Percentiles rank a stretch among this genome's conserved stretches.
Evolutionary conservation across 2,329 filamentous ascomycete species (phyloP).

Genomic region (Penicillium sp.): DNA sequence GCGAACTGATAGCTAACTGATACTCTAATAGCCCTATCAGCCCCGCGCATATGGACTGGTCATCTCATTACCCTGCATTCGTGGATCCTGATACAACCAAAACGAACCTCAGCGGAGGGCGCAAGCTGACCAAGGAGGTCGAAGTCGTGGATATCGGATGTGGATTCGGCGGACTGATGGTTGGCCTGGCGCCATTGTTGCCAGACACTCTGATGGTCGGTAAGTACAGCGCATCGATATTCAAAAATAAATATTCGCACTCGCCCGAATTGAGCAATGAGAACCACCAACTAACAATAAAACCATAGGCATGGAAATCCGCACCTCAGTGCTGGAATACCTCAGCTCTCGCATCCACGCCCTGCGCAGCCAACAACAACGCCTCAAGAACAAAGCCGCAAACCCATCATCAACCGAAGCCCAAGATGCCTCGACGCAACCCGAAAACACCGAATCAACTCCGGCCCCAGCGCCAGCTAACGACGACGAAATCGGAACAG

Average conservation of each 20-base stretch:
- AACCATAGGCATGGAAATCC: slow-evolving; percentile 81
- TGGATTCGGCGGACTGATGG: slow-evolving; percentile 87
- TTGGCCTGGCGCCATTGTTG: slow-evolving; percentile 77
- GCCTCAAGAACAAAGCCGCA: slow-evolving; percentile 22
- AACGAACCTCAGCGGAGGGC: slow-evolving; percentile 34
- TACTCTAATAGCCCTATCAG: slow-evolving; percentile 64
- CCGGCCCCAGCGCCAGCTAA: slow-evolving; percentile 6
- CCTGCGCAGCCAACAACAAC: slow-evolving; percentile 56
- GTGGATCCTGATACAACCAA: slow-evolving; percentile 44
- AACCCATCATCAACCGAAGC: slow-evolving; percentile 10
- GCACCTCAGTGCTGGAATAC: slow-evolving; percentile 83
- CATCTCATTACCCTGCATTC: slow-evolving; percentile 75
- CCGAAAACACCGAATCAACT: not conserved
- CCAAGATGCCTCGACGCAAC: not conserved
- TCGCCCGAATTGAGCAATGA: not conserved
- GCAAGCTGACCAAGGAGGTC: slow-evolving; percentile 64
- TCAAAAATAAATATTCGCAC: not conserved
- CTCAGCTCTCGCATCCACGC: slow-evolving; percentile 85
- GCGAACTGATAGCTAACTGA: slow-evolving; percentile 5
- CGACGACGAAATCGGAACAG: slow-evolving; percentile 24
- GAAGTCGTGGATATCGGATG: slow-evolving; percentile 97
- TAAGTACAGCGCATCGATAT: slow-evolving; percentile 40
- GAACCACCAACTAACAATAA: not conserved
- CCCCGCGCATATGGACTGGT: slow-evolving; percentile 90
- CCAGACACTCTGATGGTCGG: slow-evolving; percentile 82